Conservation (phyloP, 2,329 filamentous ascomycete species). For the Colletotrichum sp. region DNA sequence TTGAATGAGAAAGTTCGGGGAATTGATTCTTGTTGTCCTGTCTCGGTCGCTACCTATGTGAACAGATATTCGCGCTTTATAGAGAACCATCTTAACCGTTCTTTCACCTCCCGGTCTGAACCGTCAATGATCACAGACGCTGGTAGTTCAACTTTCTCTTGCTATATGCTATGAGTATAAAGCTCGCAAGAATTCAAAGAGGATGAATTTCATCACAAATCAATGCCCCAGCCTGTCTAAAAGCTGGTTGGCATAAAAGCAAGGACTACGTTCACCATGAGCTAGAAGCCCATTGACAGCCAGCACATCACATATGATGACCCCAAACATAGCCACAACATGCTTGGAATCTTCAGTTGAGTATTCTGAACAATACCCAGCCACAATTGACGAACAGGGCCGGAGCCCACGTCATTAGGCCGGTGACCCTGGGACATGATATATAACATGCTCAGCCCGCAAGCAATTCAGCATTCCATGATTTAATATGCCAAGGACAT, state of each 20-base stretch:
- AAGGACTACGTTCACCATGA: not conserved
- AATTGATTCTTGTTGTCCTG: not conserved
- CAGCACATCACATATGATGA: not conserved
- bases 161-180: too few relatives aligned
- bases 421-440: not conserved
- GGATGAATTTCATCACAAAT: too few relatives aligned
- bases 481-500: too few relatives aligned
- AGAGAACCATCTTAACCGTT: accelerated
- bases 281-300: not conserved
- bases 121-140: too few relatives aligned
- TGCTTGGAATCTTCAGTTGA: not conserved
- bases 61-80: not conserved
- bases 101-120: not conserved
- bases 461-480: accelerated
- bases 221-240: not conserved
- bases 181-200: not conserved
- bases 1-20: not conserved
- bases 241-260: not conserved
- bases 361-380: not conserved
- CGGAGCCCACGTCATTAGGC: accelerated
- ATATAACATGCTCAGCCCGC: not conserved
- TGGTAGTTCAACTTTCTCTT: too few relatives aligned
- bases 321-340: not conserved
- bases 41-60: not conserved
- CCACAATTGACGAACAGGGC: not conserved